These are phyloP conservation scores for Solanum ossicruentum DNA, from an alignment of 257 asterid species.

Conservation along the genomic window DNA sequence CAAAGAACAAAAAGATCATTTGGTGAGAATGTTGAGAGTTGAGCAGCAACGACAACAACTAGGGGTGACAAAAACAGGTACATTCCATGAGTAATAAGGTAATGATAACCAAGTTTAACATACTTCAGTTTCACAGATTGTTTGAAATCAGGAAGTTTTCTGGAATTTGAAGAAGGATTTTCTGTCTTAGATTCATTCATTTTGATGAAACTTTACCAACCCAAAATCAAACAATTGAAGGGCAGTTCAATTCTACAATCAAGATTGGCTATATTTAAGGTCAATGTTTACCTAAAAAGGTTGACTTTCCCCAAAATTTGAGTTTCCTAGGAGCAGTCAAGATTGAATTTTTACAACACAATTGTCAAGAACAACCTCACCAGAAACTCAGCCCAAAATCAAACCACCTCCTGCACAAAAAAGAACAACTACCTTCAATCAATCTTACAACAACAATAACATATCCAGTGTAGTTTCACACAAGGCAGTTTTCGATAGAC, in stretches of 20 bases:
- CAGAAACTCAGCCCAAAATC: not conserved
- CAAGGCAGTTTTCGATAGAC: no score
- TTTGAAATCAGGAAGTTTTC: constrained; percentile 68
- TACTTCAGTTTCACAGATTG: constrained; percentile 68
- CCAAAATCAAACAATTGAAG: not conserved
- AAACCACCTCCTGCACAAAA: not conserved
- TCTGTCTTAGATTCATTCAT: constrained; percentile 39
- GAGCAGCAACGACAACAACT: constrained; percentile 51
- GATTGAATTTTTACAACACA: not conserved
- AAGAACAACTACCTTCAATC: not conserved
- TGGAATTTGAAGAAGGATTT: constrained; percentile 31
- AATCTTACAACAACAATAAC: not conserved
- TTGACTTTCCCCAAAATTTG: not conserved
- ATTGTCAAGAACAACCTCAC: not conserved
- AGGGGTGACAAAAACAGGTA: constrained; percentile 52
- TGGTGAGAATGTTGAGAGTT: constrained; percentile 50
- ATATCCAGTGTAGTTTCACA: not conserved
- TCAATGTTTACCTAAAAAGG: not conserved
- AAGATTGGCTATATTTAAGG: not conserved
- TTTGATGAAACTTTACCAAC: not conserved
- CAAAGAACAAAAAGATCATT: constrained; percentile 46
- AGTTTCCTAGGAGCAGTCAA: not conserved
- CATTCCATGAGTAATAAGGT: constrained; percentile 78
- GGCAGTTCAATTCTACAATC: not conserved
- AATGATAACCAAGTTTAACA: constrained; percentile 81